Percentiles rank a stretch among this genome's conserved stretches.
These are phyloP conservation scores for Pichia sp. DNA, from an alignment of 1,139 yeast species.

Conservation along the genomic window DNA sequence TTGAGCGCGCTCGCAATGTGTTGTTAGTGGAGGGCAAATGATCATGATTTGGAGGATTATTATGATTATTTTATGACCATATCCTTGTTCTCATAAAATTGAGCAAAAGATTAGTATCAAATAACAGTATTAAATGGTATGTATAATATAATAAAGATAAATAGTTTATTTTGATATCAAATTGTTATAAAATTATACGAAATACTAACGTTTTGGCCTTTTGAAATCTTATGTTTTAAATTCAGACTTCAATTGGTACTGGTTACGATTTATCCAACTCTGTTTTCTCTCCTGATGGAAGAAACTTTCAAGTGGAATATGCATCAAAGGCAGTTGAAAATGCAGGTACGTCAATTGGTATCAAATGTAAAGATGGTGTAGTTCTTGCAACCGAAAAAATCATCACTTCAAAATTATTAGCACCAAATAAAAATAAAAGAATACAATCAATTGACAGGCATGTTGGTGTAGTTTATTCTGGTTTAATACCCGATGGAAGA, in stretches of 20 bases:
- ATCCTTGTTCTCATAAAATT: no score
- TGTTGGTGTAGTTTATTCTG: slow-evolving; percentile 91
- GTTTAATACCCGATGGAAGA: slow-evolving; percentile 94
- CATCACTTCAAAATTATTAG: slow-evolving; percentile 78
- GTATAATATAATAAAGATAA: no score
- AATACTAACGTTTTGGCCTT: slow-evolving; percentile 1
- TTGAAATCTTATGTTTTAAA: no score
- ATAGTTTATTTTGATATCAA: neutral
- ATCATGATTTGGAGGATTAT: no score
- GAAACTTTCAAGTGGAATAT: slow-evolving; percentile 97
- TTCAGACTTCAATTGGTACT: slow-evolving; percentile 86
- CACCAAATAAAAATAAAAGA: slow-evolving; percentile 82
- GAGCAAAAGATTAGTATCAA: no score
- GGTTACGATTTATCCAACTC: slow-evolving; percentile 96
- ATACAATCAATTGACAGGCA: slow-evolving; percentile 92
- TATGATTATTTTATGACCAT: no score
- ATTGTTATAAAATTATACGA: neutral
- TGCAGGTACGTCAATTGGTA: slow-evolving; percentile 93
- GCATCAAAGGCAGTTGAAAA: slow-evolving; percentile 97
- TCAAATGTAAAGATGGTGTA: slow-evolving; percentile 86
- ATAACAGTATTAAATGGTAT: no score
- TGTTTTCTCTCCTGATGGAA: slow-evolving; percentile 77
- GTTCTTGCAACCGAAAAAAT: slow-evolving; percentile 96
- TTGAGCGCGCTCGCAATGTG: no score
- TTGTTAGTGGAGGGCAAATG: no score